Evolutionary conservation across 1,284 basidiomycete species (phyloP), one percentile per base, ranked within the genome.

Genomic region (Malassezia globosa): DNA sequence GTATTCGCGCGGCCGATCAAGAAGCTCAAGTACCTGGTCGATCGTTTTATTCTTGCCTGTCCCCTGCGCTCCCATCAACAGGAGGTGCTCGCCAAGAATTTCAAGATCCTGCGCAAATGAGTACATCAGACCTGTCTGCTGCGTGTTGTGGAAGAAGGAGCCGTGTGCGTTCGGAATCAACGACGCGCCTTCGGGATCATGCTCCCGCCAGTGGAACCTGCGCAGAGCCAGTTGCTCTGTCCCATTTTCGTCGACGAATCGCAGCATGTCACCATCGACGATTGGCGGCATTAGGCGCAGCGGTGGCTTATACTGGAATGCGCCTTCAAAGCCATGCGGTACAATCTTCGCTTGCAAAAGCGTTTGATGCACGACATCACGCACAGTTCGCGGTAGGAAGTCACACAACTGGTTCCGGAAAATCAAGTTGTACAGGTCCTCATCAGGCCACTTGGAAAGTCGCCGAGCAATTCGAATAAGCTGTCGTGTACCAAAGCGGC

Each of bases 31-130:
- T 1, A 72, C 55, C 19, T 70, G 65, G 44, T 73, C 71, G 42
- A 72, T 65, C 42, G 72, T 60, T 59, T 72, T 72, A 62, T 73
- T 73, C 64, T 73, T 73, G 14, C 72, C 73, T 7, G 66, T 70
- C 6, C 73, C 72, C 37, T 73, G 72, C 22, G 62, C 63, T 16
- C 73, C 73, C 56, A 73, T 63, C 1, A 73, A 60, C 18, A 73
- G 55, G 18, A 73, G 54, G 37, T 73, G 72, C 50, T 73, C 61
- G 38, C 56, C 46, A 14, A 73, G 59, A 36, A 69, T 18, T 5
- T 64, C 62, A 14, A 73, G 58, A 44, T 73, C 73, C 35, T 72
- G 56, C 7, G 61, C 64, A 25, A 73, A 66, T 18, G 68, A 66
- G 23, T 64, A 57, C 37, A 73, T 57, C 26, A 73, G 48, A 10